A percentile compares a stretch with the other conserved stretches of the same genome.
Conservation (phyloP, 192 early-diverging fungal genomes). For the Coemansia sp. region DNA sequence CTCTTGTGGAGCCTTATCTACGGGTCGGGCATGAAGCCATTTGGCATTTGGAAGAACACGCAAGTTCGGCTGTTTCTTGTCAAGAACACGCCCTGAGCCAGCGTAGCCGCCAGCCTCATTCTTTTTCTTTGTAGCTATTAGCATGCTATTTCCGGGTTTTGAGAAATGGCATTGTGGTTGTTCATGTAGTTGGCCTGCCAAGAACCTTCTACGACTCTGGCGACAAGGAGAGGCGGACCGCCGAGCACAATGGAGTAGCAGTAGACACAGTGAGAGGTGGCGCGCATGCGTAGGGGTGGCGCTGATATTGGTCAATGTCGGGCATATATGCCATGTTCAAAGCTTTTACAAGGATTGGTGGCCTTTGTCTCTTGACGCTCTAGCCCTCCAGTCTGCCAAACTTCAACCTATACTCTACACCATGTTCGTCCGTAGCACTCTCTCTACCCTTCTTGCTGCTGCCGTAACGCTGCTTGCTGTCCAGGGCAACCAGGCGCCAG, state of each 20-base stretch:
- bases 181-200: background rate
- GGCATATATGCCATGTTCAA: background rate
- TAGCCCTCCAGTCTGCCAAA: background rate
- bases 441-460: background rate
- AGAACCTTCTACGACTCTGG: conserved; percentile 1
- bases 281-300: background rate
- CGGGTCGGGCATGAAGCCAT: conserved; percentile 55
- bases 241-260: background rate
- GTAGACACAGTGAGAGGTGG: background rate
- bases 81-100: conserved; percentile 15
- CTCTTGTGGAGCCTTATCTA: conserved; percentile 73
- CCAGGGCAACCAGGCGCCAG: background rate
- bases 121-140: background rate
- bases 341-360: background rate
- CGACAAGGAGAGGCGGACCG: background rate
- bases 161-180: background rate
- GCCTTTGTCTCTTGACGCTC: background rate
- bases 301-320: background rate
- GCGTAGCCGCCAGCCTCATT: background rate
- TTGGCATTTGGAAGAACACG: conserved; percentile 68
- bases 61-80: conserved; percentile 58
- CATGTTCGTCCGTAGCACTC: background rate
- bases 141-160: background rate
- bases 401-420: background rate
- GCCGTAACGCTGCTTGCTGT: background rate